These are phyloP conservation scores for Magnusiomyces magnusii DNA, from an alignment of 1,139 yeast species.

Conservation along the genomic window DNA sequence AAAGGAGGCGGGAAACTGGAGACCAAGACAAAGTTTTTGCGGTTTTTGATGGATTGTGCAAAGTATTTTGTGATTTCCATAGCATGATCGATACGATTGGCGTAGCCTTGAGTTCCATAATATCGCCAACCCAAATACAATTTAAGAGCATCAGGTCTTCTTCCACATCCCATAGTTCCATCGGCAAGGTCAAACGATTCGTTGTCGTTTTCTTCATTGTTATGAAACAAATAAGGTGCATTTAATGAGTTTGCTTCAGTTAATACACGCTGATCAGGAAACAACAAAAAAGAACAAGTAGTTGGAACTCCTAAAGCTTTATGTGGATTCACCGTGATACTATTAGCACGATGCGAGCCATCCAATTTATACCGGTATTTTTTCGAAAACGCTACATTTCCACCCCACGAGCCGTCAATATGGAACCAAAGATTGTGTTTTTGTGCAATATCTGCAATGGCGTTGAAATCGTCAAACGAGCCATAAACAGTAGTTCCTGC, in stretches of 20 bases:
- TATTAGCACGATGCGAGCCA: slow-evolving; percentile 63
- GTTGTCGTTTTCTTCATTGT: slow-evolving; percentile 37
- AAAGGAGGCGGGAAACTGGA: slow-evolving; percentile 60
- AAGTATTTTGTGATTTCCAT: slow-evolving; percentile 56
- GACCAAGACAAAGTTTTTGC: slow-evolving; percentile 44
- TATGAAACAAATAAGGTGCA: slow-evolving; percentile 79
- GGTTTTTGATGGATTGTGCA: slow-evolving; percentile 31
- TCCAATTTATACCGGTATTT: slow-evolving; percentile 42
- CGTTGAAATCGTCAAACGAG: slow-evolving; percentile 62
- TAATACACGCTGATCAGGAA: slow-evolving; percentile 60
- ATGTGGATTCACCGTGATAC: slow-evolving; percentile 82
- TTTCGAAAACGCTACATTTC: slow-evolving; percentile 63
- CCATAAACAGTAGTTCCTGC: slow-evolving; percentile 91
- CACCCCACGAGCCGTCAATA: slow-evolving; percentile 92
- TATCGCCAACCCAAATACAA: slow-evolving; percentile 76
- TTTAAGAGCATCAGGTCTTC: slow-evolving; percentile 76
- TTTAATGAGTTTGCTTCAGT: slow-evolving; percentile 65
- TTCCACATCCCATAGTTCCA: slow-evolving; percentile 91
- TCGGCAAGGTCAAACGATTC: slow-evolving; percentile 77
- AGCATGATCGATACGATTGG: slow-evolving; percentile 62
- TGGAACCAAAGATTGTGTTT: slow-evolving; percentile 63
- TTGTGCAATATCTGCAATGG: slow-evolving; percentile 48
- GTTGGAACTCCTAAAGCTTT: slow-evolving; percentile 88
- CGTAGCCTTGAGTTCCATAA: slow-evolving; percentile 54
- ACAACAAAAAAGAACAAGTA: slow-evolving; percentile 70